Base-by-base conservation (phyloP, 805 yeast species). In the Nakazawaea laoshanensis region DNA sequence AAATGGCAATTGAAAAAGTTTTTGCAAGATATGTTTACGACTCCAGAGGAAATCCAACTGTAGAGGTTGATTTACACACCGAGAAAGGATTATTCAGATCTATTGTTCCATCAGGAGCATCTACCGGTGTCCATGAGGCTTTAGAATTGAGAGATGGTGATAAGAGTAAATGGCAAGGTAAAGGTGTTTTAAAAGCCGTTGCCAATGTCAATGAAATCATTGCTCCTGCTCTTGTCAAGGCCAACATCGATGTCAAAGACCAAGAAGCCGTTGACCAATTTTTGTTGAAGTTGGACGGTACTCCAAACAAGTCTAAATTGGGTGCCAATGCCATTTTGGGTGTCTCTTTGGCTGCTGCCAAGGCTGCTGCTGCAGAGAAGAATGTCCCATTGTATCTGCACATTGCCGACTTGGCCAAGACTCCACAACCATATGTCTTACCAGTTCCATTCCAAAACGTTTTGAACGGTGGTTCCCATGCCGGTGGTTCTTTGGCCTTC, bases 31-130 rank as follows among this genome's bases (percentile, higher is more conserved):
- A 77, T 76, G 95, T 89, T 67, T 89, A 92, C 81, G 98, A 89
- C 73, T 89, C 97, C 55, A 86, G 98, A 72, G 97, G 97, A 70
- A 92, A 89, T 80, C 98, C 98, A 71, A 89, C 98, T 52, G 98
- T 92, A 53, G 97, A 92, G 78, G 97, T 92, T 50, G 97, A 92
- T 59, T 57, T 89, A 55, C 70, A 81, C 75, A 89, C 98, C 58
- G 89, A 73, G 45, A 77, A 83, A 58, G 98, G 98, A 58, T 54
- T 75, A 47, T 88, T 86, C 94, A 83, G 96, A 68, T 77, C 97
- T 49, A 88, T 89, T 59, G 98, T 92, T 44, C 98, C 98, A 64
- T 87, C 96, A 47, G 98, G 98, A 71, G 98, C 98, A 49, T 89
- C 97, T 57, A 92, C 98, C 45, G 98, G 98, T 80, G 65, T 83